Evolutionary conservation across 768 basidiomycete species (phyloP).

Genomic region (Calocera cornea): DNA sequence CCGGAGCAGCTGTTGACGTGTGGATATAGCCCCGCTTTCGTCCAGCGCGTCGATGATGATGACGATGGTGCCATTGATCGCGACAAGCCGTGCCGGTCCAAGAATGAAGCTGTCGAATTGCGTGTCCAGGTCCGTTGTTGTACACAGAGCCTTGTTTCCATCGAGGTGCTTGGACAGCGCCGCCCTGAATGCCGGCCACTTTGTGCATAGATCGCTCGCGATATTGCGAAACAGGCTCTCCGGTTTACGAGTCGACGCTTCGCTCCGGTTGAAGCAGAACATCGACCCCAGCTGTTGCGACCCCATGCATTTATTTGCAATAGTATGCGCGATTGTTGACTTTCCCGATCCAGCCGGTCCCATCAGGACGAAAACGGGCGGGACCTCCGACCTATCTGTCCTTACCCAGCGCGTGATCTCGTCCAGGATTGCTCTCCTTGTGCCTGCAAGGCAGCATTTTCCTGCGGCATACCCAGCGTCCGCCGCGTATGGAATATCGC

Average conservation of each 20-base stretch:
- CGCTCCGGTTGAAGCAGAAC: slow-evolving; percentile 9
- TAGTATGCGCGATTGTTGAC: slow-evolving; percentile 12
- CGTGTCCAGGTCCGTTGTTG: too few species aligned
- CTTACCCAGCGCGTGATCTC: slow-evolving; percentile 7
- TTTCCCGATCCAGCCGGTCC: slow-evolving; percentile 13
- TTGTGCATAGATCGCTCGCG: slow-evolving; percentile 1
- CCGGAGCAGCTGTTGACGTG: too few species aligned
- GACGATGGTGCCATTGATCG: too few species aligned
- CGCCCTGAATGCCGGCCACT: too few species aligned
- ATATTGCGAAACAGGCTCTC: slow-evolving; percentile 11
- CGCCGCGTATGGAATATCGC: too few species aligned
- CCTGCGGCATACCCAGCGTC: too few species aligned
- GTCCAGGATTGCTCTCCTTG: slow-evolving; percentile 2
- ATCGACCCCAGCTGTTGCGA: slow-evolving; percentile 9
- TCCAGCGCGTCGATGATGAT: too few species aligned
- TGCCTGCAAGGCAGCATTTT: slow-evolving; percentile 10
- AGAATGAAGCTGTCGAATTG: too few species aligned
- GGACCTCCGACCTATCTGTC: background rate
- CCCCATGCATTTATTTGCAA: background rate
- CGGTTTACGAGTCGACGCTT: background rate
- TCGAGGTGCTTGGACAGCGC: too few species aligned
- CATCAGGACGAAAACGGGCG: slow-evolving; percentile 7
- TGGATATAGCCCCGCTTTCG: too few species aligned
- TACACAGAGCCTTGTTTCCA: too few species aligned
- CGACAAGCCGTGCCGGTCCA: too few species aligned